phyloP scores from a whole-genome alignment of 176 grass and related monocot species.

The Coix lacrymajobi region DNA sequence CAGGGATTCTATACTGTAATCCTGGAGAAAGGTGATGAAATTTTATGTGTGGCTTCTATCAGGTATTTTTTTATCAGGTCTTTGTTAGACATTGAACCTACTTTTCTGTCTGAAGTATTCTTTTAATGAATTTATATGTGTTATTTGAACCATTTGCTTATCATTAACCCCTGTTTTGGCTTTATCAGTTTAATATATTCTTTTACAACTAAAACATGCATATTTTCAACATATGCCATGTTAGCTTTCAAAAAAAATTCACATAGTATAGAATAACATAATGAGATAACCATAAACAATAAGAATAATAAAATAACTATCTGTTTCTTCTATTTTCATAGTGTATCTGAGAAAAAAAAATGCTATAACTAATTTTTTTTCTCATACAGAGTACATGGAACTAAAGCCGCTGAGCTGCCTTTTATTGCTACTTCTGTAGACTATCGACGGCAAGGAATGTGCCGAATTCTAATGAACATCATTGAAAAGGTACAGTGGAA shows the following conservation, averaged over 20 bases:
- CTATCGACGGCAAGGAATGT: conserved; percentile 89
- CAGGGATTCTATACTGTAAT: conserved; percentile 71
- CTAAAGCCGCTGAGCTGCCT: conserved; percentile 79
- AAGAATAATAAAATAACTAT: not conserved
- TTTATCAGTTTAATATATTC: not conserved
- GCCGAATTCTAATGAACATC: conserved; percentile 58
- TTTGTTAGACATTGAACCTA: not conserved
- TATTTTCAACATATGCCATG: conserved; percentile 1
- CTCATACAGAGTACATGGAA: conserved; percentile 71
- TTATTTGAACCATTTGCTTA: not conserved
- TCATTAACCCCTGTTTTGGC: not conserved
- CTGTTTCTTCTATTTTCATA: not conserved
- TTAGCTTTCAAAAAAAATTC: not conserved
- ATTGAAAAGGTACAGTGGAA: conserved; percentile 64
- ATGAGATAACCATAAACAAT: not conserved
- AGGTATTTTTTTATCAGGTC: conserved; percentile 41
- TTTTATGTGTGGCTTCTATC: conserved; percentile 57
- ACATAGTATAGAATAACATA: not conserved
- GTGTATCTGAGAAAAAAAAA: not conserved
- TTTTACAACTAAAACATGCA: not conserved
- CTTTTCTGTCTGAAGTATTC: not conserved
- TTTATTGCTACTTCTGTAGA: conserved; percentile 77
- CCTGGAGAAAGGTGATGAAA: conserved; percentile 69
- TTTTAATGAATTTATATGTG: not conserved
- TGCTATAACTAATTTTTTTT: not conserved